Conservation (phyloP, 352 stramenopile genomes). For the Phytophthora rubi region DNA sequence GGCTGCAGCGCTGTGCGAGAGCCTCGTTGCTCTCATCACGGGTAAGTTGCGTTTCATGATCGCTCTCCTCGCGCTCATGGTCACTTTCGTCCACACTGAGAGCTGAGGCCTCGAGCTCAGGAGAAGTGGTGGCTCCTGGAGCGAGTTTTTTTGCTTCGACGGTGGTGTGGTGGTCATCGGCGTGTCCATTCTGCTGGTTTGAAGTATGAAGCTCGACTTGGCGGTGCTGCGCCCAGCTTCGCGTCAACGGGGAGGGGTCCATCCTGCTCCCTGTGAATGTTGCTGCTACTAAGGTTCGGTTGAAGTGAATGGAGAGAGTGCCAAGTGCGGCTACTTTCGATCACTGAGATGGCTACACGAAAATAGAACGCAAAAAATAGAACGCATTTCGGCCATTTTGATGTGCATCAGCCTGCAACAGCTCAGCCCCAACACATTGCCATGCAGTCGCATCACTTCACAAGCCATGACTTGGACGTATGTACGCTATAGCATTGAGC, state of each 20-base stretch:
- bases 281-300: constrained; percentile 1
- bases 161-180: neutral
- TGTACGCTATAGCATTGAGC: constrained; percentile 16
- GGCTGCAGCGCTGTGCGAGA: constrained; percentile 29
- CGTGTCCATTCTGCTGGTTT: constrained; percentile 26
- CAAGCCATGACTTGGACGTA: constrained; percentile 57
- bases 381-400: constrained; percentile 25
- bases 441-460: constrained; percentile 52
- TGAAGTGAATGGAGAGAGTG: constrained; percentile 3
- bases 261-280: constrained; percentile 2
- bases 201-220: constrained; percentile 2
- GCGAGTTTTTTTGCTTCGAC: constrained; percentile 13
- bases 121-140: constrained; percentile 4
- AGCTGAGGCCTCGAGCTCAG: constrained; percentile 17
- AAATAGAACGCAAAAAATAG: constrained; percentile 39
- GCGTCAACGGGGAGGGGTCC: constrained; percentile 1
- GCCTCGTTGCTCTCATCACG: constrained; percentile 19
- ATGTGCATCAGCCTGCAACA: neutral
- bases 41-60: constrained; percentile 17
- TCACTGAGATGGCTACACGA: constrained; percentile 24
- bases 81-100: constrained; percentile 17
- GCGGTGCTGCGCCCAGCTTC: constrained; percentile 7
- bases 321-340: constrained; percentile 11
- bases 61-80: constrained; percentile 18
- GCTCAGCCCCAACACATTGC: neutral